Evolutionary conservation across 2,329 filamentous ascomycete genomes (phyloP), one percentile per base, ranked within the genome.

Genomic region (Xylariaceae sp.): DNA sequence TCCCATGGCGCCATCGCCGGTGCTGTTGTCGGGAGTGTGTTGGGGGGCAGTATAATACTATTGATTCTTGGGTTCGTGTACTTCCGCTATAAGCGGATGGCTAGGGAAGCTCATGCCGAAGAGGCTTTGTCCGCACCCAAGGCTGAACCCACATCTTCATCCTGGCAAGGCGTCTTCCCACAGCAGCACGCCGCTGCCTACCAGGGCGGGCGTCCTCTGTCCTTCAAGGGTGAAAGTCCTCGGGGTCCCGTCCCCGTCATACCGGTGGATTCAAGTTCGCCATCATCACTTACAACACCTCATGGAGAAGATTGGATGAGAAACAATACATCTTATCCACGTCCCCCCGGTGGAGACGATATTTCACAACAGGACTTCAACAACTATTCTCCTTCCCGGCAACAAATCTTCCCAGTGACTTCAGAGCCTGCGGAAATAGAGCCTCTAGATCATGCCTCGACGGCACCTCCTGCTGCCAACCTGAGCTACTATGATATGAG

Each of bases 401-500:
- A 59, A 45, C 55, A 56, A 46, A 55, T 60, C 34, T 60, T 58
- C 46, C 54, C 64, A 31, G 42, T 47, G 19, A 46, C 55, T 33
- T 53, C 57, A 48, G 59, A 55, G 42, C 53, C 47, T 39, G 43
- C 48, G n/a, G n/a, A 51, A 38, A 54, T 50, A 33, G 50, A 50
- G 28, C 53, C 63, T 43, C 49, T 55, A 18, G 49, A 58, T 14
- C 54, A 59, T 59, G 60, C 50, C 42, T 54, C 56, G 11, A 54
- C 60, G 19, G 58, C 50, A 40, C 58, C 60, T 17, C 61, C 60
- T 42, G 66, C 66, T 47, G 67, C 67, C 34, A 67, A 67, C 51
- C 60, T 58, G 18, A 66, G 62, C 52, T 69, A 69, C 56, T 69
- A 69, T 54, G 66, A 69, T 55, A 58, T 59, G 33, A 61, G 60